Conservation (phyloP, 129 eudicot genomes). For the Artemisia tridentata region DNA sequence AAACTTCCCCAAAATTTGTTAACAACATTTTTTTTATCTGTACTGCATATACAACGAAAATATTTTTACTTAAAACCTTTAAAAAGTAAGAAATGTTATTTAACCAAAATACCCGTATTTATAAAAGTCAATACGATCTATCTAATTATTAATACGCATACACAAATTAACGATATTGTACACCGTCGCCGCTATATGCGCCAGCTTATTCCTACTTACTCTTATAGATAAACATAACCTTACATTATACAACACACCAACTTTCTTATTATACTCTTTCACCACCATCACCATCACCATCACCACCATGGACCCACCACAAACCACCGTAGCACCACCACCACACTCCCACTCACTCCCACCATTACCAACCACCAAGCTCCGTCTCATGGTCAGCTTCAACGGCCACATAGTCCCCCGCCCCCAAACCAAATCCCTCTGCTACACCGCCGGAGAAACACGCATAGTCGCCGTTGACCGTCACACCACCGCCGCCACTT, state of each 20-base stretch:
- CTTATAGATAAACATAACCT: too few species aligned
- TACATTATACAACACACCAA: neutral
- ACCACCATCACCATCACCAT: neutral
- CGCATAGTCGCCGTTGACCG: constrained; percentile 90
- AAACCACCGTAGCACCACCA: constrained; percentile 21
- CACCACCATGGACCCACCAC: constrained; percentile 28
- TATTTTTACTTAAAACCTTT: too few species aligned
- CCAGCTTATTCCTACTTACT: too few species aligned
- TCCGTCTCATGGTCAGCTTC: constrained; percentile 87
- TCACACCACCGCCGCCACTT: constrained; percentile 49
- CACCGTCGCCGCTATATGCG: too few species aligned
- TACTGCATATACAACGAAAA: too few species aligned
- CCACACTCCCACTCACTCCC: constrained; percentile 34
- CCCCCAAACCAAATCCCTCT: constrained; percentile 65
- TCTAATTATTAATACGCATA: too few species aligned
- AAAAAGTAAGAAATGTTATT: too few species aligned
- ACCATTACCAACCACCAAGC: constrained; percentile 45
- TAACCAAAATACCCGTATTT: too few species aligned
- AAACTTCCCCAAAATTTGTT: too few species aligned
- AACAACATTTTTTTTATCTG: too few species aligned
- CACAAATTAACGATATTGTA: too few species aligned
- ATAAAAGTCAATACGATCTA: too few species aligned
- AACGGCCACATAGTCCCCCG: constrained; percentile 90
- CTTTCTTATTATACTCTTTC: neutral
- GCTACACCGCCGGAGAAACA: constrained; percentile 81